These are phyloP conservation scores for Mortierella sp. DNA, from an alignment of 371 early-diverging fungal species.

Conservation along the genomic window DNA sequence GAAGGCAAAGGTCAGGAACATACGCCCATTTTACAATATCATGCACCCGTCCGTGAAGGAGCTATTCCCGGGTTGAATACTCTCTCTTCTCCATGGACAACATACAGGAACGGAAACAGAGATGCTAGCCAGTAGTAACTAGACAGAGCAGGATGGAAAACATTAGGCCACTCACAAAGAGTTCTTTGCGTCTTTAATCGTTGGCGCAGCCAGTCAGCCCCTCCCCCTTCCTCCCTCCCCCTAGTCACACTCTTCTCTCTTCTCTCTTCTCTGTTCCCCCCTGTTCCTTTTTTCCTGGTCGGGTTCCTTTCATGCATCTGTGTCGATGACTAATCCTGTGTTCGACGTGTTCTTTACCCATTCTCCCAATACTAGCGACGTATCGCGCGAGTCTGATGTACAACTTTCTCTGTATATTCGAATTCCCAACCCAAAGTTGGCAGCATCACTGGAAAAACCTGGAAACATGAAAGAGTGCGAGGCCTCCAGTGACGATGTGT, in stretches of 20 bases:
- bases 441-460: slow-evolving; percentile 33
- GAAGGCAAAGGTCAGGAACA: too few species aligned
- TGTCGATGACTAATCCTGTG: neutral
- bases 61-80: too few species aligned
- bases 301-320: neutral
- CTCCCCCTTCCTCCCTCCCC: slow-evolving; percentile 12
- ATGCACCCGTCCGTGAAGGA: too few species aligned
- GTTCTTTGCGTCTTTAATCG: slow-evolving; percentile 1
- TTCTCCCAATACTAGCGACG: slow-evolving; percentile 73
- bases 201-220: slow-evolving; percentile 1
- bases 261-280: too few species aligned
- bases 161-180: neutral
- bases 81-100: too few species aligned
- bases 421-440: slow-evolving; percentile 58
- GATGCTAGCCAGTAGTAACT: too few species aligned
- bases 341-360: too few species aligned
- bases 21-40: too few species aligned
- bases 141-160: too few species aligned
- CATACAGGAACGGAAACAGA: too few species aligned
- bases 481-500: slow-evolving; percentile 64
- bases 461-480: slow-evolving; percentile 56
- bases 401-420: slow-evolving; percentile 89
- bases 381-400: slow-evolving; percentile 85
- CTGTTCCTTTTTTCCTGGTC: neutral
- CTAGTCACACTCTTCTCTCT: too few species aligned